Evolutionary conservation across 169 alveolate species (phyloP), one percentile per base, ranked within the genome.

Genomic region (Amoebophrya sp.): DNA sequence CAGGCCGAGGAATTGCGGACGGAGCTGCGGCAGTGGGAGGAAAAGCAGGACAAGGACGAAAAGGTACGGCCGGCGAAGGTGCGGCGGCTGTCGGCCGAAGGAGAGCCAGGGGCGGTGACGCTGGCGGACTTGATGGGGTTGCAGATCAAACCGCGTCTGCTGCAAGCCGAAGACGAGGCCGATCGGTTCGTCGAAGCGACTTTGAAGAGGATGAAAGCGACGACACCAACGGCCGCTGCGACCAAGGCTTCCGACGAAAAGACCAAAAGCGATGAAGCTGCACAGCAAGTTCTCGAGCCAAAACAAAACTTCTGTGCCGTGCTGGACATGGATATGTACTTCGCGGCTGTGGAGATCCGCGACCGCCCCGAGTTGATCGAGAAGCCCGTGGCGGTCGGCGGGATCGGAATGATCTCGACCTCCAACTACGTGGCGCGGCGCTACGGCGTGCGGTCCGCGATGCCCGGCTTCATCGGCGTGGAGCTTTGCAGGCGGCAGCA

Each of bases 401-500:
- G 95, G 31, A 91, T 89, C 92, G 88, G 94, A 4, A 96, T 96
- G 97, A 93, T 96, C 16, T 92, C 97, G 48, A 96, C 98, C 41
- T 93, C 97, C 42, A 96, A 96, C 92, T 96, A 96, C 93, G 95
- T 95, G 15, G 98, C 98, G 15, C 93, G 98, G 89, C 94, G 95
- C 89, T 95, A 90, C 92, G 98, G 98, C 26, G 97, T 96, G 39
- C 93, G 98, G 88, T 94, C 97, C 41, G 98, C 97, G 23, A 96
- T 96, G 97, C 98, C 98, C 38, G 96, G 97, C 0, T 96, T 96
- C 92, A 95, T 96, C 38, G 98, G 96, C 5, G 92, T 95, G 70
- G 94, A 95, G 92, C 89, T 96, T 23, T 95, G 95, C 78, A 16
- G 23, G 5, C 4, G 78, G 5, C 78, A 58, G 23, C 4, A n/a